Percentiles rank a stretch among this genome's conserved stretches.
These are phyloP conservation scores for Phialophora chinensis DNA, from an alignment of 2,329 filamentous ascomycete genomes.

Conservation along the genomic window DNA sequence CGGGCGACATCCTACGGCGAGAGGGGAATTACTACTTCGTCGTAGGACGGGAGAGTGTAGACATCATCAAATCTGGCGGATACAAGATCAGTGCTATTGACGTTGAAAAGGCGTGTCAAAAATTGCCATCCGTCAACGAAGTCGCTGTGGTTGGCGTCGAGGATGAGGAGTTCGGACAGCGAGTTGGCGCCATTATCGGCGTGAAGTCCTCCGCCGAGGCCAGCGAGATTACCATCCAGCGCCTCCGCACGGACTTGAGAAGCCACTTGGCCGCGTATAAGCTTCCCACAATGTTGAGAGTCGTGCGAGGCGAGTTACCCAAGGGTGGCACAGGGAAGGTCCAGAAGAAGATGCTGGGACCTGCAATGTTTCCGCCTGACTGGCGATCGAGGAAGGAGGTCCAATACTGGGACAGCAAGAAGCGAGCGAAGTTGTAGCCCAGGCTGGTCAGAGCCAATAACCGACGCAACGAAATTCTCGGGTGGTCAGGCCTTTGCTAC, in stretches of 20 bases:
- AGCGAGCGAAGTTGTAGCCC: background rate
- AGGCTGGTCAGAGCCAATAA: background rate
- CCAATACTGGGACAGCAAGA: constrained; percentile 6
- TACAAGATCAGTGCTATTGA: constrained; percentile 57
- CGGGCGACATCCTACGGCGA: background rate
- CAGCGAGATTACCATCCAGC: background rate
- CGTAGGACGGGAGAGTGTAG: constrained; percentile 48
- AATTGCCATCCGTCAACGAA: constrained; percentile 53
- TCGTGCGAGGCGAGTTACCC: constrained; percentile 13
- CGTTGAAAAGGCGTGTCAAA: constrained; percentile 56
- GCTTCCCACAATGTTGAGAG: constrained; percentile 1
- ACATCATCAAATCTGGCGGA: constrained; percentile 58
- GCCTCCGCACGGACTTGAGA: constrained; percentile 7
- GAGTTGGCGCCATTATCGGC: constrained; percentile 48
- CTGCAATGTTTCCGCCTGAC: constrained; percentile 7
- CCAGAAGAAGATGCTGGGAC: constrained; percentile 13
- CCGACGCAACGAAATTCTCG: no score
- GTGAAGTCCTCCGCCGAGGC: background rate
- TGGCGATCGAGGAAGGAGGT: constrained; percentile 4
- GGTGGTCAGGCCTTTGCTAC: background rate
- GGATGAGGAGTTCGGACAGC: constrained; percentile 57
- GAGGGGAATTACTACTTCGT: constrained; percentile 6
- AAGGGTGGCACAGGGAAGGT: constrained; percentile 8
- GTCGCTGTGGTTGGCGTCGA: constrained; percentile 56
- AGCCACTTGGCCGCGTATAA: constrained; percentile 6